phyloP scores from a whole-genome alignment of 2,329 filamentous ascomycete genomes.

The Chrysosphaeria jannelii region DNA sequence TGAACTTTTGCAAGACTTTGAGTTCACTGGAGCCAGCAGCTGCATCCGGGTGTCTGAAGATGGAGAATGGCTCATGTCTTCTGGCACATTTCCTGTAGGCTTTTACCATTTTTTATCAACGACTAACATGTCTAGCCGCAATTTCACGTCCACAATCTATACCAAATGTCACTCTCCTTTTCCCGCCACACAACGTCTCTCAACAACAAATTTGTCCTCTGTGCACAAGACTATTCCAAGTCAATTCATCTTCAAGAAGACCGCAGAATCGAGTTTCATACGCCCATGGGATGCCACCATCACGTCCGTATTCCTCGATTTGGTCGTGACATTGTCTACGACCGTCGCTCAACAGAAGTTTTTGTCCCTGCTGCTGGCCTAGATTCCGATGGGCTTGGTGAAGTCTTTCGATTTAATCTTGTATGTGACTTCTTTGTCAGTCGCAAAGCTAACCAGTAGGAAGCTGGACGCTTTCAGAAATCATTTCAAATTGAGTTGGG shows the following conservation, averaged over 20 bases:
- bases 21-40: constrained; percentile 58
- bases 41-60: constrained; percentile 81
- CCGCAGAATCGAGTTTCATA: constrained; percentile 78
- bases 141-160: constrained; percentile 86
- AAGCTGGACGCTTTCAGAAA: constrained; percentile 79
- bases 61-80: constrained; percentile 92
- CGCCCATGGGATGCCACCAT: constrained; percentile 63
- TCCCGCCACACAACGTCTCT: constrained; percentile 72
- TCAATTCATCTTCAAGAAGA: constrained; percentile 82
- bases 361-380: constrained; percentile 69
- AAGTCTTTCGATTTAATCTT: constrained; percentile 77
- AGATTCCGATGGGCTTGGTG: constrained; percentile 58
- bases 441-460: constrained; percentile 9
- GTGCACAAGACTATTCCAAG: constrained; percentile 80
- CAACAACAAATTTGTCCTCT: constrained; percentile 70
- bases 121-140: constrained; percentile 13
- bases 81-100: constrained; percentile 32
- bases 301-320: constrained; percentile 74
- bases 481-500: constrained; percentile 80
- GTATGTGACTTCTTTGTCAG: constrained; percentile 1
- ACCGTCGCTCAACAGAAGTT: constrained; percentile 53
- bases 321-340: constrained; percentile 68
- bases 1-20: constrained; percentile 88
- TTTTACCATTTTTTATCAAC: constrained; percentile 6
- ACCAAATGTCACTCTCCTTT: constrained; percentile 80